Evolutionary conservation across 192 early-diverging fungal genomes (phyloP).

Genomic region (Tieghemiomyces parasiticus): DNA sequence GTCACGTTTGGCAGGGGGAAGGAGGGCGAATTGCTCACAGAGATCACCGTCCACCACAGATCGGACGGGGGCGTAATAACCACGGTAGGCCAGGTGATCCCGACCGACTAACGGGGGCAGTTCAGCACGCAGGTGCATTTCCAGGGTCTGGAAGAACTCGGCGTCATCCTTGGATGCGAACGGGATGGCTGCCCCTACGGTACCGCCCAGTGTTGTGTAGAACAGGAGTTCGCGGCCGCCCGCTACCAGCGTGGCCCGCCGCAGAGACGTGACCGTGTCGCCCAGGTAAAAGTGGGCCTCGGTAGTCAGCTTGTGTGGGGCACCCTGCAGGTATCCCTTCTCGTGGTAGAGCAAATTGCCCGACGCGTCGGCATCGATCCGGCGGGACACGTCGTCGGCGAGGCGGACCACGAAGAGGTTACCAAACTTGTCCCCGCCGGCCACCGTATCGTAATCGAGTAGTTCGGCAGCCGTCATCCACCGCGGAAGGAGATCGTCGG

Average conservation of each 20-base stretch:
- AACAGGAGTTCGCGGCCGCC: conserved; percentile 78
- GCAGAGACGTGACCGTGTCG: conserved; percentile 71
- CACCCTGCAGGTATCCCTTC: conserved; percentile 67
- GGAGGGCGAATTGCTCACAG: conserved; percentile 69
- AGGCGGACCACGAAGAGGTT: conserved; percentile 72
- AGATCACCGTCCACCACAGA: conserved; percentile 78
- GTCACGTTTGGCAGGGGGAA: conserved; percentile 56
- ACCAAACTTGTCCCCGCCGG: conserved; percentile 94
- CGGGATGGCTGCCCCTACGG: conserved; percentile 72
- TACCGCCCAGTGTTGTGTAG: conserved; percentile 77
- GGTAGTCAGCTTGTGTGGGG: conserved; percentile 48
- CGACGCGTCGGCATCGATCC: conserved; percentile 78
- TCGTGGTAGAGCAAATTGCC: conserved; percentile 70
- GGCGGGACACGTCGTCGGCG: conserved; percentile 40
- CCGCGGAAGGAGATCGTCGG: conserved; percentile 82
- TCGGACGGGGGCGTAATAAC: conserved; percentile 62
- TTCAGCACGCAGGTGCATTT: conserved; percentile 72
- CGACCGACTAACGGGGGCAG: conserved; percentile 62
- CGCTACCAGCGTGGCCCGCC: conserved; percentile 59
- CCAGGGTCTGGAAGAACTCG: conserved; percentile 84
- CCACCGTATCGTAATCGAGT: conserved; percentile 88
- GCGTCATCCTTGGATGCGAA: conserved; percentile 80
- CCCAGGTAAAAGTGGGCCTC: conserved; percentile 73
- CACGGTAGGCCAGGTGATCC: conserved; percentile 78
- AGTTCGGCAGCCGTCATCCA: conserved; percentile 67